Base-by-base conservation (phyloP, 2,329 filamentous ascomycete species). In the Talaromyces rugulosus region DNA sequence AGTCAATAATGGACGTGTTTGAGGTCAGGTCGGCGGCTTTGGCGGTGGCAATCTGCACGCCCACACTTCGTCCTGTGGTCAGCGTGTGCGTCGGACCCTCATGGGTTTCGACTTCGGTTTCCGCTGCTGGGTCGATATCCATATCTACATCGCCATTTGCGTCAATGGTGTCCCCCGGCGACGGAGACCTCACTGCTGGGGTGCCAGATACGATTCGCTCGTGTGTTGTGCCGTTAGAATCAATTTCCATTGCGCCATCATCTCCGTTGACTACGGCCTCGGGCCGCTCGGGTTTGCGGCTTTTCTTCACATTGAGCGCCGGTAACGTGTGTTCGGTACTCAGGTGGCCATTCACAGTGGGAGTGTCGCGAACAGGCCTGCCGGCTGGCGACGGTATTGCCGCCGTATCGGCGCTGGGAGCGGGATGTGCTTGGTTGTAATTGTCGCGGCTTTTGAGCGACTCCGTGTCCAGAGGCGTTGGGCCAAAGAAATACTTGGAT, bases 401-500 rank as follows among this genome's bases (percentile, higher is more conserved):
- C 33, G 67, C 70, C 60, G 70, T 68, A 63, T 70, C 70, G 65
- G 71, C 69, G 68, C 71, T 68, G 66, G 65, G 60, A 28, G 60
- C 61, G 56, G 68, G 68, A 62, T 70, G 66, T 61, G 65, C 66
- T 34, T 67, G 63, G 51, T 55, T 58, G 44, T 62, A 61, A 53
- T 62, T 69, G 68, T 70, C 67, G 66, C 67, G 69, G 52, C 56
- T 67, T 66, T 72, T 71, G 58, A 70, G 68, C 30, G 67, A 62
- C 36, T 68, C 70, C 34, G 68, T 58, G 56, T 78, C 73, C 58
- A 74, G 72, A 34, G 74, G 72, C 62, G 76, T 72, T 44, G 79
- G 77, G 3, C 80, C 80, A 70, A 82, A 82, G 68, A 81, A 82
- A 68, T 76, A 77, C 63, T 77, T 74, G 44, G 74, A 69, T 16